A percentile compares a stretch with the other conserved stretches of the same genome.
Conservation (phyloP, 805 yeast species). For the Zygosaccharomyces bailii region DNA sequence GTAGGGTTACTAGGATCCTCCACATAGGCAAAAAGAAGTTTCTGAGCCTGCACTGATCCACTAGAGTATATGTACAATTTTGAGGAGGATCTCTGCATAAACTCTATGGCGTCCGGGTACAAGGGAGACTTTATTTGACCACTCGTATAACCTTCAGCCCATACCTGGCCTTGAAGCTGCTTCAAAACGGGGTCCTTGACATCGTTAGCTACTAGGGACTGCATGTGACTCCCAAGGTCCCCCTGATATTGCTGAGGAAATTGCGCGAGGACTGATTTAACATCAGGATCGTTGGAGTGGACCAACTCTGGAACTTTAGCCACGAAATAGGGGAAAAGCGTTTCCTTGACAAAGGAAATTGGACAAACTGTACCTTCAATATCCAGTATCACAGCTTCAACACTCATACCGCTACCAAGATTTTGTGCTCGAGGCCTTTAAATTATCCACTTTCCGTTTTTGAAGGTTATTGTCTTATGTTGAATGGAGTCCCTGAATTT, state of each 20-base stretch:
- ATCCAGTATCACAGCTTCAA: slow-evolving; percentile 43
- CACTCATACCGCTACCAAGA: slow-evolving; percentile 10
- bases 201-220: slow-evolving; percentile 57
- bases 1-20: slow-evolving; percentile 33
- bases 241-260: slow-evolving; percentile 32
- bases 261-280: slow-evolving; percentile 25
- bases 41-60: slow-evolving; percentile 86
- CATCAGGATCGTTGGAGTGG: slow-evolving; percentile 17
- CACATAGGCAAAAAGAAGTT: slow-evolving; percentile 67
- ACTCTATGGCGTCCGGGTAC: slow-evolving; percentile 64
- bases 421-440: too few relatives aligned
- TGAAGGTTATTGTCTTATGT: background rate
- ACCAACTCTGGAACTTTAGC: slow-evolving; percentile 44
- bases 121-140: slow-evolving; percentile 78
- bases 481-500: background rate
- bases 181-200: slow-evolving; percentile 76
- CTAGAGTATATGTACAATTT: slow-evolving; percentile 76
- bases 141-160: slow-evolving; percentile 75
- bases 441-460: too few relatives aligned
- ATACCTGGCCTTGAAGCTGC: slow-evolving; percentile 75
- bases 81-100: slow-evolving; percentile 42
- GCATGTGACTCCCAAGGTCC: slow-evolving; percentile 46
- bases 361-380: slow-evolving; percentile 95
- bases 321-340: slow-evolving; percentile 72
- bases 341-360: slow-evolving; percentile 79